Base-by-base conservation (phyloP, 768 basidiomycete genomes). In the Termitomyces heimii region DNA sequence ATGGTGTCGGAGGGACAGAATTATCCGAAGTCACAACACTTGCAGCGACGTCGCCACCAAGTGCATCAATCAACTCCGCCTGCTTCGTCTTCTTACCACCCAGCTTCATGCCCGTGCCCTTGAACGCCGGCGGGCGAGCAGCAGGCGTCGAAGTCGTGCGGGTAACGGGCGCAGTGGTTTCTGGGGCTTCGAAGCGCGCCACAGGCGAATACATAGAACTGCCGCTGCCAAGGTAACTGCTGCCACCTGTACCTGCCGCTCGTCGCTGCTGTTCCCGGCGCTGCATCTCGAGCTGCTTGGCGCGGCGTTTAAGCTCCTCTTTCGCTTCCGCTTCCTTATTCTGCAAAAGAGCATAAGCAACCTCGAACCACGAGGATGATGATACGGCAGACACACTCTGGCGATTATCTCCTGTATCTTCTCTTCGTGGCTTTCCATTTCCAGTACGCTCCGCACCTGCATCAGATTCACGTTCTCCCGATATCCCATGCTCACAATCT, bases 251-350 rank as follows among this genome's bases (percentile, higher is more conserved):
- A 55, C 68, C 66, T 8, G 82, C 84, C 4, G 86, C 75, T 22
- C 93, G 87, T 58, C 85, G 80, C 63, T 96, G 93, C 69, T 95
- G 93, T 68, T 99, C 96, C 34, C 95, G 81, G 42, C 96, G 85
- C 68, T 98, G 97, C 86, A 97, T 91, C 72, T 99, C 97, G 60
- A 99, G 84, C 67, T 98, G 94, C 70, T 97, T 97, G 0, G 97
- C 95, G 31, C 96, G 88, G 40, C 97, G 86, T 71, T 98, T 98
- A 68, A 99, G 88, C 67, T 98, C 96, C 70, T 99, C 97, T 70
- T 99, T 99, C 2, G 96, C 97, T 67, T 99, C 97, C 6, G 94
- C 94, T 73, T 99, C 97, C 73, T 98, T 98, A 78, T 99, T 98
- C 89, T 95, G 62, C 14, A 53, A 26, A 49, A 42, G 29, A 26